Evolutionary conservation across 352 stramenopile species (phyloP), one percentile per base, ranked within the genome.

Genomic region (Globisporangium apiculatum): DNA sequence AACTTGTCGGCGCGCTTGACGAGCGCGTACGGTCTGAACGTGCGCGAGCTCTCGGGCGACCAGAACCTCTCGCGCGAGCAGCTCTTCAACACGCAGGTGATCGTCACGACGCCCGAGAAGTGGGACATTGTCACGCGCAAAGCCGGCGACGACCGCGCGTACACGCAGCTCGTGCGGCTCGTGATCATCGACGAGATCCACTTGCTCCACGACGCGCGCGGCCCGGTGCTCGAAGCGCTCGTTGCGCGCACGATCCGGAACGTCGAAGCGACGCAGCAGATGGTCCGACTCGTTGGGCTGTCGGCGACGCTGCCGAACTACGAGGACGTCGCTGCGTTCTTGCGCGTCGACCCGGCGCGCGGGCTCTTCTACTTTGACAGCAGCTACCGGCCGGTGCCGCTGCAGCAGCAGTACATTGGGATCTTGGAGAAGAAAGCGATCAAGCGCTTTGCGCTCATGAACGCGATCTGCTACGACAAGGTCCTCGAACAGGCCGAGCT

Each of bases 171-270:
- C 5, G 96, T 99, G 12, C 93, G 94, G 7, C 69, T 99, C 37
- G 89, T 99, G 43, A 99, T 99, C 69, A 98, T 99, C 55, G 98
- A 99, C 87, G 98, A 99, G 77, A 99, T 99, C 65, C 98, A 99
- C 71, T 80, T 99, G 56, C 82, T 99, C 11, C 97, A 99, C 65
- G 97, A 99, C 66, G 96, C 98, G 31, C 91, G 98, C 63, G 98
- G 98, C 6, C 96, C 98, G 1, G 98, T 99, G 4, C 71, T 99
- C 35, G 98, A 99, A 74, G 96, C 95, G 41, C 81, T 99, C 42
- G 96, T 99, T 24, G 94, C 96, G 0, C 84, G 98, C 54, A 98
- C 97, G 12, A 97, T 99, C 63, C 86, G 97, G 15, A 97, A 98
- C 71, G 87, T 99, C n/a, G 97, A 99, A 81, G 84, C 84, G 0